Evolutionary conservation across 202 grass and related monocot genomes (phyloP), one percentile per base, ranked within the genome.

Genomic region (Zoysia matrella): DNA sequence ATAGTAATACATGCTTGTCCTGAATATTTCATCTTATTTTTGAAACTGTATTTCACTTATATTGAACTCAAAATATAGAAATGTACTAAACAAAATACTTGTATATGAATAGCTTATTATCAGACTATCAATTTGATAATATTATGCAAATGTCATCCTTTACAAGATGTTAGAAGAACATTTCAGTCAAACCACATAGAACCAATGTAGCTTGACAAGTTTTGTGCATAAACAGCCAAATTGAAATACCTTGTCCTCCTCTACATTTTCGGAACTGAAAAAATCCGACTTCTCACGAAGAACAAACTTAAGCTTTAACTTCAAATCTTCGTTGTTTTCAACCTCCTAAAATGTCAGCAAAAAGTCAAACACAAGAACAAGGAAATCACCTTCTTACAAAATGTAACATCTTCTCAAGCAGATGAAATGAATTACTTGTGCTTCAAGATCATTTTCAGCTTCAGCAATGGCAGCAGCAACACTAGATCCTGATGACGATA

Each of bases 231-330:
- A 60, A 71, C 45, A 80, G 54, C 43, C 30, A 80, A 56, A 75
- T 40, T 61, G 36, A 58, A 54, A 83, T 87, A 99, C 96, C 91
- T 96, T 95, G 76, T 99, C 96, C 72, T 98, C 89, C 74, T 92
- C 96, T 44, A 81, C 85, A 94, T 83, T 92, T 85, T 99, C 96
- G 66, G 89, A 99, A 85, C 92, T 99, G 81, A 99, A 94, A 85
- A 92, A 40, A 91, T 99, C 96, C 48, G 96, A 99, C 69, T 95
- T 99, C 85, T 95, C 92, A 61, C 86, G 89, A 65, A 99, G 96
- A 44, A 73, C 55, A 85, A 82, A 87, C 84, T 95, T 99, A 60
- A 99, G 91, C 89, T 89, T 99, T 41, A 85, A 90, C 82, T 99
- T 99, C 65, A 99, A 75, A 3, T 95, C 93, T 80, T 99, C 96